A percentile compares a stretch with the other conserved stretches of the same genome.
phyloP scores from a whole-genome alignment of 169 alveolate species.

The Plasmodium berghei region DNA sequence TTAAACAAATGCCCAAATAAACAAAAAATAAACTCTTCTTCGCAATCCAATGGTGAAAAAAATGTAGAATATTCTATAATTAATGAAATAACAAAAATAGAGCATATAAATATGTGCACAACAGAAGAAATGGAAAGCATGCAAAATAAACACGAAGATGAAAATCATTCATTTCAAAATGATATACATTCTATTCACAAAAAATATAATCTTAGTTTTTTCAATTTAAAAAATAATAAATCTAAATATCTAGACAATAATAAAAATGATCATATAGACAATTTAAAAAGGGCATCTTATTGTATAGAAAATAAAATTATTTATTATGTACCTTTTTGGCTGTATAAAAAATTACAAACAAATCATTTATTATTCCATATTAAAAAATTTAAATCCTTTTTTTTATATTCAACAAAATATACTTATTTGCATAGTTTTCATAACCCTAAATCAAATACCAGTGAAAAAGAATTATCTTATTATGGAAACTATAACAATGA shows the following conservation, averaged over 20 bases:
- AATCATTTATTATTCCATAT: conserved; percentile 45
- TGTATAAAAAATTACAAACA: conserved; percentile 54
- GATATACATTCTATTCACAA: background rate
- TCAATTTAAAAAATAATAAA: conserved; percentile 23
- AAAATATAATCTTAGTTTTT: conserved; percentile 1
- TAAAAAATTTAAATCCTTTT: conserved; percentile 53
- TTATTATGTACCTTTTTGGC: conserved; percentile 57
- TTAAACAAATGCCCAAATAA: background rate
- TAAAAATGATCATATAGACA: conserved; percentile 1
- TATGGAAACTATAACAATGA: conserved; percentile 22
- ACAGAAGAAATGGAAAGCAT: background rate
- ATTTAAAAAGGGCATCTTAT: conserved; percentile 6
- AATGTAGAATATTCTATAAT: conserved; percentile 30
- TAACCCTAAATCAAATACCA: conserved; percentile 22
- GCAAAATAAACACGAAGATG: background rate
- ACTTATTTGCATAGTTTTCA: conserved; percentile 59
- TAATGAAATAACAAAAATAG: conserved; percentile 17
- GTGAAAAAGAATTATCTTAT: conserved; percentile 30
- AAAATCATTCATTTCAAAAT: background rate
- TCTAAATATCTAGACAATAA: conserved; percentile 26
- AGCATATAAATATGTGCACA: background rate
- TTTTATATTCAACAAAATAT: conserved; percentile 60
- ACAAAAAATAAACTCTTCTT: background rate
- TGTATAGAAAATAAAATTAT: conserved; percentile 46
- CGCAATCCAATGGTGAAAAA: background rate